Conservation (phyloP, 306 rosid genomes). For the Nissolia schottii region DNA sequence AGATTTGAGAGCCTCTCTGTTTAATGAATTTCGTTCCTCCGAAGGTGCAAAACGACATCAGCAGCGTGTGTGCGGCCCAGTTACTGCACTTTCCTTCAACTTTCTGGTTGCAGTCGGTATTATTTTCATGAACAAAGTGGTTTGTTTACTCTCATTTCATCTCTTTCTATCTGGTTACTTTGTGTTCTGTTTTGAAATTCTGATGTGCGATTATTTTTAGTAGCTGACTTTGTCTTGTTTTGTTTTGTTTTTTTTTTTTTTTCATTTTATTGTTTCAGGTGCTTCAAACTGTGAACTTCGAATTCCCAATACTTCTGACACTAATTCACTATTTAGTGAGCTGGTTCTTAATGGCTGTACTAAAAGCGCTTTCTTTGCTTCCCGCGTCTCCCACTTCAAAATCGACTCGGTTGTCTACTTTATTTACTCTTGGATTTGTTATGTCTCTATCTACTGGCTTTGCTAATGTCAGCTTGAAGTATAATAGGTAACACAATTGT, state of each 20-base stretch:
- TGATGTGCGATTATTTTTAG: background rate
- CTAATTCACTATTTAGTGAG: slow-evolving; percentile 81
- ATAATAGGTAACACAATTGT: slow-evolving; percentile 57
- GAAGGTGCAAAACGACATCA: slow-evolving; percentile 75
- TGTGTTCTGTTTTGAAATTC: background rate
- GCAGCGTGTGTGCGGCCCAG: slow-evolving; percentile 69
- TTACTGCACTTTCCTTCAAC: slow-evolving; percentile 75
- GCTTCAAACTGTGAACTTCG: slow-evolving; percentile 66
- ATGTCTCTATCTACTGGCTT: slow-evolving; percentile 89
- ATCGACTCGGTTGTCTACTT: slow-evolving; percentile 53
- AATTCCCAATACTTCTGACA: slow-evolving; percentile 78
- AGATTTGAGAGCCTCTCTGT: slow-evolving; percentile 62
- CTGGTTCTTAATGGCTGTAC: slow-evolving; percentile 87
- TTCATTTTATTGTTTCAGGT: slow-evolving; percentile 48
- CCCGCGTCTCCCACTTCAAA: slow-evolving; percentile 76
- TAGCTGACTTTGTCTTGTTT: slow-evolving; percentile 14
- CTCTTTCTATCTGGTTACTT: background rate
- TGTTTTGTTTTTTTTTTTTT: background rate
- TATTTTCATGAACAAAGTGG: slow-evolving; percentile 87
- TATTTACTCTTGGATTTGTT: slow-evolving; percentile 78
- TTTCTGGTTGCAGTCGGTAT: slow-evolving; percentile 81
- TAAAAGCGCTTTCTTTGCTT: slow-evolving; percentile 64
- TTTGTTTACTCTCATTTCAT: slow-evolving; percentile 33
- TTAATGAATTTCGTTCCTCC: slow-evolving; percentile 54
- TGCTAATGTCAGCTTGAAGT: slow-evolving; percentile 89